Conservation (phyloP, 2,329 filamentous ascomycete genomes). For the Nemania diffusa region DNA sequence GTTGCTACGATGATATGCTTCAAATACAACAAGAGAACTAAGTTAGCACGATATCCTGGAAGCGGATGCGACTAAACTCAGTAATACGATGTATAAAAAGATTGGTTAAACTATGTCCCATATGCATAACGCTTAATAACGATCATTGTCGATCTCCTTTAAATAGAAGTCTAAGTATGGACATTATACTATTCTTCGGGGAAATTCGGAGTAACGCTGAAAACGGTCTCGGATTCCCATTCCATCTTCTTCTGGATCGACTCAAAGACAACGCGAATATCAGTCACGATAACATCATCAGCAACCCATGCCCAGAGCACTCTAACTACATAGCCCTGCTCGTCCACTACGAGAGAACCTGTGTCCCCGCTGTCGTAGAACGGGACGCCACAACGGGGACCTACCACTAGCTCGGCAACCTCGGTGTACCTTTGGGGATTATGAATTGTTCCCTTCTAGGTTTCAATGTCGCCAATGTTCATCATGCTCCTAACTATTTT, state of each 20-base stretch:
- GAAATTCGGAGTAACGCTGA: constrained; percentile 21
- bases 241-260: constrained; percentile 16
- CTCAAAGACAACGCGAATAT: constrained; percentile 23
- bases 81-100: too few species aligned
- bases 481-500: constrained; percentile 15
- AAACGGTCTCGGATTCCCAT: constrained; percentile 13
- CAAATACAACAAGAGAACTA: too few species aligned
- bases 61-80: too few species aligned
- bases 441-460: constrained; percentile 17
- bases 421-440: constrained; percentile 15
- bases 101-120: constrained; percentile 8
- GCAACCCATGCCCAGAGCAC: constrained; percentile 8
- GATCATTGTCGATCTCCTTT: constrained; percentile 10
- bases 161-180: constrained; percentile 8
- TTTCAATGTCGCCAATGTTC: constrained; percentile 12
- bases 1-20: too few species aligned
- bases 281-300: constrained; percentile 22
- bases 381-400: constrained; percentile 19
- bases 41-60: too few species aligned
- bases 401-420: constrained; percentile 17
- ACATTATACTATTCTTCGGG: neutral
- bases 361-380: constrained; percentile 17
- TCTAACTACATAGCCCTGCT: constrained; percentile 18
- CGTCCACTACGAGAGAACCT: constrained; percentile 19
- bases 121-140: constrained; percentile 16